These are phyloP conservation scores for Fraxinus albicans DNA, from an alignment of 305 asterid genomes.

Conservation along the genomic window DNA sequence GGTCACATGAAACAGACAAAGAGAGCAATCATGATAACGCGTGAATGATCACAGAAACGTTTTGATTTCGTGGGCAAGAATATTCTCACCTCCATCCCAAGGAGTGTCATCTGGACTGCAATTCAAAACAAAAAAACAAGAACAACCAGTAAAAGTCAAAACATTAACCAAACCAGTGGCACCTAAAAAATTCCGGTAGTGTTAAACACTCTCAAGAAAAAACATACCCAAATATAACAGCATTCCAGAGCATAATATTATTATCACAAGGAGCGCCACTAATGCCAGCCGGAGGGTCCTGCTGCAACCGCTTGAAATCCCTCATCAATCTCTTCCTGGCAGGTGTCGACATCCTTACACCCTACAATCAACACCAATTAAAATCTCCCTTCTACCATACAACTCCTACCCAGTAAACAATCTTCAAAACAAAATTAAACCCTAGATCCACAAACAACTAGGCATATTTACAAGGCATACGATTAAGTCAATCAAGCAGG, in stretches of 20 bases:
- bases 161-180: not conserved
- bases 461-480: not conserved
- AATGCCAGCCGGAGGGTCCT: conserved; percentile 89
- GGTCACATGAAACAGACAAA: not conserved
- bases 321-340: conserved; percentile 85
- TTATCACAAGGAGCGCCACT: conserved; percentile 79
- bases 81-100: conserved; percentile 82
- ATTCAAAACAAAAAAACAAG: not conserved
- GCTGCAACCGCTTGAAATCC: conserved; percentile 83
- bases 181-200: not conserved
- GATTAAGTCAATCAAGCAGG: conserved; percentile 22
- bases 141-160: conserved; percentile 16
- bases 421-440: conserved; percentile 14
- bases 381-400: not conserved
- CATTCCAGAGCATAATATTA: conserved; percentile 91
- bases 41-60: not conserved
- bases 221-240: conserved; percentile 78
- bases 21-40: not conserved
- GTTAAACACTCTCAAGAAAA: not conserved
- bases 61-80: not conserved
- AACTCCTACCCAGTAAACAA: not conserved
- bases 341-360: conserved; percentile 72
- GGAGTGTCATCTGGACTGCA: conserved; percentile 85
- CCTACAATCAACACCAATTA: conserved; percentile 27
- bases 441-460: conserved; percentile 39